phyloP scores from a whole-genome alignment of 345 rosid genomes.

The Citrus unshiu region DNA sequence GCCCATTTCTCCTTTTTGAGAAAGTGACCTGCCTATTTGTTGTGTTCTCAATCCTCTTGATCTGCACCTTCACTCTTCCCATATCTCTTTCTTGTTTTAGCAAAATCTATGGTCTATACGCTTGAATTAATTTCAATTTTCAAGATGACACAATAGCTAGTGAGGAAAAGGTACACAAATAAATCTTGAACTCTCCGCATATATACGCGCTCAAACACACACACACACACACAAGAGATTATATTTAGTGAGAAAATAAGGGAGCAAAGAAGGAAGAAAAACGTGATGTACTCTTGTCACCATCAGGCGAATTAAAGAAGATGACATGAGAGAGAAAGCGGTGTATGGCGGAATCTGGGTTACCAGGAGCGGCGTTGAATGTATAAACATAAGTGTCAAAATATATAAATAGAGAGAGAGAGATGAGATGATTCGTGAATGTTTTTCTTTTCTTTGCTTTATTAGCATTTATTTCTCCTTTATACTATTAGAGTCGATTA shows the following conservation, averaged over 20 bases:
- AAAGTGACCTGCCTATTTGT: constrained; percentile 54
- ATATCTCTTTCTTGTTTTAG: constrained; percentile 12
- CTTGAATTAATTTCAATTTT: background rate
- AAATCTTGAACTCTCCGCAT: background rate
- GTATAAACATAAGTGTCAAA: background rate
- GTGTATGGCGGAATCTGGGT: background rate
- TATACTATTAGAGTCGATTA: too few relatives aligned
- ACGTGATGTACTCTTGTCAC: constrained; percentile 20
- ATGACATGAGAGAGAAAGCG: constrained; percentile 18
- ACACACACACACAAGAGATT: too few relatives aligned
- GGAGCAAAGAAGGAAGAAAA: background rate
- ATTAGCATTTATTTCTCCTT: too few relatives aligned
- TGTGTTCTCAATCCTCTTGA: constrained; percentile 49
- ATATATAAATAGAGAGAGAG: too few relatives aligned
- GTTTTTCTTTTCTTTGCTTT: too few relatives aligned
- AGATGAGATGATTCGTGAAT: background rate
- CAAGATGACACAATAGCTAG: background rate
- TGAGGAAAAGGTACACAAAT: background rate
- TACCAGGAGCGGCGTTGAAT: background rate
- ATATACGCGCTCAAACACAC: background rate
- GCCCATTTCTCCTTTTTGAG: constrained; percentile 44
- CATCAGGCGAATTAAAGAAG: constrained; percentile 20
- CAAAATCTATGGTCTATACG: background rate
- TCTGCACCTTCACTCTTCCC: constrained; percentile 51
- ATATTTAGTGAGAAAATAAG: background rate